Percentiles rank a stretch among this genome's conserved stretches.
Conservation (phyloP, 495 filamentous ascomycete genomes). For the Trichoderma asperelloides region DNA sequence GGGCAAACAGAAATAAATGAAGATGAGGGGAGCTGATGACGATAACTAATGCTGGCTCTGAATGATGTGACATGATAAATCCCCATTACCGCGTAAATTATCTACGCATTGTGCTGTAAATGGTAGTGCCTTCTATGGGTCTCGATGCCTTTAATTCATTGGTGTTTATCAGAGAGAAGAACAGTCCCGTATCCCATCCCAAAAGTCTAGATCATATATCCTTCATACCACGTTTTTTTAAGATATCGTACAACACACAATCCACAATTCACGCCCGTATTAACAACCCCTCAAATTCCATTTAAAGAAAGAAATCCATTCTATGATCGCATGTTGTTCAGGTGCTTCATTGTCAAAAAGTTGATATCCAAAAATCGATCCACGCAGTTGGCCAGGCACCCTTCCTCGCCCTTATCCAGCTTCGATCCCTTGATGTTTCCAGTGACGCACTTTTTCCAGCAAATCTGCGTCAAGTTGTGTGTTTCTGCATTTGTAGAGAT, state of each 20-base stretch:
- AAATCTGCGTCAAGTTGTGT: constrained; percentile 76
- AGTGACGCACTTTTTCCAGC: constrained; percentile 85
- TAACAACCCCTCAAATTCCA: not conserved
- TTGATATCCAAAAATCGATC: constrained; percentile 89
- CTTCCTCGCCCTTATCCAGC: constrained; percentile 67
- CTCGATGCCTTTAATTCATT: not conserved
- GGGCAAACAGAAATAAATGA: not conserved
- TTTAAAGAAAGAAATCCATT: not conserved
- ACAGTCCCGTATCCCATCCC: not conserved
- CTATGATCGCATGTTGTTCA: constrained; percentile 43
- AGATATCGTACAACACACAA: not conserved
- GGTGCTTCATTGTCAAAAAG: constrained; percentile 65
- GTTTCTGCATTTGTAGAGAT: constrained; percentile 43
- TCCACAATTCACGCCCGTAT: not conserved
- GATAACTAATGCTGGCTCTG: not conserved
- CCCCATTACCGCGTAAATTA: not conserved
- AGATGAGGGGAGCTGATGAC: not conserved
- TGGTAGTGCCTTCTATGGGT: not conserved
- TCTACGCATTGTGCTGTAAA: not conserved
- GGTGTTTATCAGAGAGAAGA: not conserved
- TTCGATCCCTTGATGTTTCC: constrained; percentile 52
- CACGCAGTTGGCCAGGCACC: constrained; percentile 83
- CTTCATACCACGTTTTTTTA: not conserved
- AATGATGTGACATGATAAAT: not conserved
- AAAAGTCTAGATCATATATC: not conserved